Evolutionary conservation across 75 land plant species (phyloP), one percentile per base, ranked within the genome.

Genomic region (Ceratopteris richardii): DNA sequence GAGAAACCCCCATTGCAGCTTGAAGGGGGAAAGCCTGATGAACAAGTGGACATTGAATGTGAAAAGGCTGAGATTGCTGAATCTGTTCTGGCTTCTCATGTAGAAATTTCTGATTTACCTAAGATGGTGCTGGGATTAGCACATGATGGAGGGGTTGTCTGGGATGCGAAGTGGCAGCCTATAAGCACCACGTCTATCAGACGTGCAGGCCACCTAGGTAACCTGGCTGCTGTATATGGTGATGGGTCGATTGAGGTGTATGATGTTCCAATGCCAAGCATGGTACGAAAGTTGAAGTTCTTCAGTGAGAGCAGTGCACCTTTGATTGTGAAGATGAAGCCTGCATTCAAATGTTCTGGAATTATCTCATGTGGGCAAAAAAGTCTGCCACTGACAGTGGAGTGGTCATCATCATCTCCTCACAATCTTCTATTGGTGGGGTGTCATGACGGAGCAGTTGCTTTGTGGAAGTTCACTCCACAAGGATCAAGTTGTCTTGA

Each of bases 151-250:
- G 88, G 72, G 63, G 85, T 94, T 64, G 76, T 87, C 24, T 94
- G 96, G 96, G 98, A 94, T 83, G 72, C 80, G 40, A 94, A 94
- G 71, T 94, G 98, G 98, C 70, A 61, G 53, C 96, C 98, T 28
- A 25, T 7, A 20, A 52, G 39, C n/a, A n/a, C n/a, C n/a, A n/a
- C n/a, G n/a, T n/a, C n/a, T n/a, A n/a, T n/a, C 9, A 40, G 37
- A 25, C 5, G 14, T 31, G 56, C 60, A 31, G 55, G 62, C 22
- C 26, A 55, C 54, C 69, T 94, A 66, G 98, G 98, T n/a, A 86
- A 77, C 68, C 85, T 94, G 67, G 98, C 90, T 42, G 90, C 77
- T 20, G 23, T 83, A 62, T 67, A 89, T 6, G 98, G 98, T 51
- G 83, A 83, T 80, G 96, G 98, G 29, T 76, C 90, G 26, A 26